These are phyloP conservation scores for Syzygium grande DNA, from an alignment of 345 rosid genomes.

Conservation along the genomic window DNA sequence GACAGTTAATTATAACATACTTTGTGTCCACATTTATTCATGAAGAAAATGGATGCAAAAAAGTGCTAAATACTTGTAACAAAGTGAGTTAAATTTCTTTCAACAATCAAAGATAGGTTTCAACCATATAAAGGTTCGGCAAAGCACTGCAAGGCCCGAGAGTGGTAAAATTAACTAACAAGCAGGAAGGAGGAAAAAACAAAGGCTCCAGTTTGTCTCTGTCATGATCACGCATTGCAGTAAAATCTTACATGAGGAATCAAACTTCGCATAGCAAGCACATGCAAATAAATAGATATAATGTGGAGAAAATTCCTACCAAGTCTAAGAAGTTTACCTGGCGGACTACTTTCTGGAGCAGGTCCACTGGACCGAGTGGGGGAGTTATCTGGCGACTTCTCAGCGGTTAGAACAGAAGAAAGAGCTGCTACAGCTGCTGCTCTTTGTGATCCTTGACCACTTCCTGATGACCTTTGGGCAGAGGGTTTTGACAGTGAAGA, in stretches of 20 bases:
- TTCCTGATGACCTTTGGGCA: conserved; percentile 30
- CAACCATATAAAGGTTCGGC: background rate
- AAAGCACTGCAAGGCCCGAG: background rate
- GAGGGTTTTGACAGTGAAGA: conserved; percentile 45
- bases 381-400: conserved; percentile 62
- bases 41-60: background rate
- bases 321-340: conserved; percentile 22
- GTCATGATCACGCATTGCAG: background rate
- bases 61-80: background rate
- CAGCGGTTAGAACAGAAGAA: conserved; percentile 82
- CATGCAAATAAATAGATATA: background rate
- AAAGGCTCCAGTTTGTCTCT: background rate
- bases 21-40: background rate
- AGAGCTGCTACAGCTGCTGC: conserved; percentile 98
- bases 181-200: background rate
- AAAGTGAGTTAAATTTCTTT: background rate
- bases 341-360: conserved; percentile 28
- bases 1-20: background rate
- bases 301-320: background rate
- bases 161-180: background rate
- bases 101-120: background rate
- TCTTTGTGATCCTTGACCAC: conserved; percentile 69
- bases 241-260: background rate
- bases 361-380: conserved; percentile 43
- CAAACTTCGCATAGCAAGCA: background rate